Percentiles rank a stretch among this genome's conserved stretches.
These are phyloP conservation scores for Cadophora gregata DNA, from an alignment of 2,329 filamentous ascomycete genomes.

Conservation along the genomic window DNA sequence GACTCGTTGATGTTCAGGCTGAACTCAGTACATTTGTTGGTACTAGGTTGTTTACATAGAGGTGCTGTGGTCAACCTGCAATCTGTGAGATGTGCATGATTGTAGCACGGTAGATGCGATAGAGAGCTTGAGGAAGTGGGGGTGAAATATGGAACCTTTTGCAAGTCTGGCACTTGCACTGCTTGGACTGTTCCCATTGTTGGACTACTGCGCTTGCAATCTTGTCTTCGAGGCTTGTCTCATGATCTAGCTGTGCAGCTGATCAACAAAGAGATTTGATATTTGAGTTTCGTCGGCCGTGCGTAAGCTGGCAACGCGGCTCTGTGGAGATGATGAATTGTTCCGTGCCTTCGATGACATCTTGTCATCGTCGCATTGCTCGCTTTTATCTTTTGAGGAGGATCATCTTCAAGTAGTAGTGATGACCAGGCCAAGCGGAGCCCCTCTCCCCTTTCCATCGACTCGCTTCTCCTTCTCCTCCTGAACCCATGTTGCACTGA, in stretches of 20 bases:
- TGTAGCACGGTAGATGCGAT: not conserved
- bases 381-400: not conserved
- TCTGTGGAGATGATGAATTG: not conserved
- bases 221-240: not conserved
- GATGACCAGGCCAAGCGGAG: not conserved
- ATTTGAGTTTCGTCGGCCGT: not conserved
- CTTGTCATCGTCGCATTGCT: not conserved
- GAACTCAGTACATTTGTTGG: not conserved
- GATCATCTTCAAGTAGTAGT: not conserved
- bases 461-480: not conserved
- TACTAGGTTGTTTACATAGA: not conserved
- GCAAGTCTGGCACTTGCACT: not conserved
- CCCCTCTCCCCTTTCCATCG: not conserved
- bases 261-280: not conserved
- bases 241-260: not conserved
- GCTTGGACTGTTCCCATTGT: not conserved
- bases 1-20: conserved; percentile 6
- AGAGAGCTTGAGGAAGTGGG: not conserved
- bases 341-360: not conserved
- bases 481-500: not conserved
- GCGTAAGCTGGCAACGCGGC: not conserved
- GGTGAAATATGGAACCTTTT: not conserved
- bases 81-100: not conserved
- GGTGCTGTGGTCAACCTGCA: not conserved
- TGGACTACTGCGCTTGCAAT: not conserved